Base-by-base conservation (phyloP, 2,329 filamentous ascomycete genomes). In the Cylindrodendrum hubeiense region DNA sequence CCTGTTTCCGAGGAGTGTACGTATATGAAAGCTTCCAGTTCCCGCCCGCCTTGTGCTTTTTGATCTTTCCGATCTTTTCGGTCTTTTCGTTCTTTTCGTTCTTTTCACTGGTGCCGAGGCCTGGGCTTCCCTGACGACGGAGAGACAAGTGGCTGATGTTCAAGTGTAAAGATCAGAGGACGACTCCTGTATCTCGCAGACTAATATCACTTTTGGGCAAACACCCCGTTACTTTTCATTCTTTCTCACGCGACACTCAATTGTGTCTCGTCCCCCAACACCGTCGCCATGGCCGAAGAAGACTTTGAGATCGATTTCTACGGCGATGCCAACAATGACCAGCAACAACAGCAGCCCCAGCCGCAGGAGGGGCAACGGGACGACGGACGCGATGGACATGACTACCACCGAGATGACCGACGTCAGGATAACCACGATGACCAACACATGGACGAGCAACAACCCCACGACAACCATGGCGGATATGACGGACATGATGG, bases 301-400 rank as follows among this genome's bases (percentile, higher is more conserved):
- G 89, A 91, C 73, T 91, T 90, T 78, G 90, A 92, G 73, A 91
- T 92, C 80, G 90, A 92, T 71, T 90, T 92, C 74, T 92, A 92
- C 75, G 90, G 89, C 73, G 90, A 91, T 73, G 82, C 83, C 63
- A 82, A 80, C 65, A 80, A 81, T 61, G 83, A 87, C 24, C 80
- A 80, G 19, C 74, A 78, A 24, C 78, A 81, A 39, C 78, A 80
- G 39, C 76, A 80, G 26, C 79, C n/a, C n/a, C n/a, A n/a, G n/a
- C n/a, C n/a, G n/a, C n/a, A 81, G 61, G 80, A 83, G 21, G 78
- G 78, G 28, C 74, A 76, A 21, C 70, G 67, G 28, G 79, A 80
- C 24, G 72, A 62, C n/a, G 43, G 56, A 34, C 75, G 80, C 37
- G 78, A 80, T 15, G 21, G 7, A 10, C 37, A 54, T 30, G 50